These are phyloP conservation scores for Curvularia sp. DNA, from an alignment of 2,329 filamentous ascomycete genomes.

Conservation along the genomic window DNA sequence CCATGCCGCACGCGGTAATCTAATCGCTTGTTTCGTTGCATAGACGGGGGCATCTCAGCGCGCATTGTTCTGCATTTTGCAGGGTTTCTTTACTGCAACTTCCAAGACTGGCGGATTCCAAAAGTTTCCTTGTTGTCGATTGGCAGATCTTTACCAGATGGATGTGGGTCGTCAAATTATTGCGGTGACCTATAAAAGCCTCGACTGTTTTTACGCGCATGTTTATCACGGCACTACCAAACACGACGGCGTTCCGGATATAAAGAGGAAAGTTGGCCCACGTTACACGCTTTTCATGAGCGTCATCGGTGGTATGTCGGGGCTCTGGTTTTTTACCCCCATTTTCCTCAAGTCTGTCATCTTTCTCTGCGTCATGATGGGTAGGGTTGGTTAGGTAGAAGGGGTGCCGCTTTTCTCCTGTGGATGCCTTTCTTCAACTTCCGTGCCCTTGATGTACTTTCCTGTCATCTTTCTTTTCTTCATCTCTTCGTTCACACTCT, in stretches of 20 bases:
- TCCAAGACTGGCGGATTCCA: conserved; percentile 34
- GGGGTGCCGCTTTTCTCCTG: conserved; percentile 15
- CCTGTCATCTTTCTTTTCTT: conserved; percentile 13
- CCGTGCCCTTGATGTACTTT: conserved; percentile 20
- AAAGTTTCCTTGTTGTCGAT: conserved; percentile 40
- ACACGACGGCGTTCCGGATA: conserved; percentile 41
- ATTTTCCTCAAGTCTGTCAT: conserved; percentile 24
- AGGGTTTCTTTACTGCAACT: conserved; percentile 27
- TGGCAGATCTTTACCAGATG: conserved; percentile 21
- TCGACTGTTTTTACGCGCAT: conserved; percentile 25
- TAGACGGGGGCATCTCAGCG: conserved; percentile 51
- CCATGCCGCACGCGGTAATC: conserved; percentile 47
- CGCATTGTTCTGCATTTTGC: conserved; percentile 51
- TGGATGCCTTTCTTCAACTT: conserved; percentile 14
- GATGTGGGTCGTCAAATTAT: conserved; percentile 26
- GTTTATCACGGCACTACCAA: conserved; percentile 19
- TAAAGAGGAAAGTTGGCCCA: conserved; percentile 24
- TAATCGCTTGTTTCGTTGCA: conserved; percentile 52
- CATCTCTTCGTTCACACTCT: conserved; percentile 12
- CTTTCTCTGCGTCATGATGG: conserved; percentile 18
- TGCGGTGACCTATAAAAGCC: conserved; percentile 15
- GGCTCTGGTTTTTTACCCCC: conserved; percentile 17
- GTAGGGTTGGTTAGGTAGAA: conserved; percentile 15
- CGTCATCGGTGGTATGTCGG: conserved; percentile 29
- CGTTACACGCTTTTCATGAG: conserved; percentile 32